Base-by-base conservation (phyloP, 495 filamentous ascomycete species). In the Penicillium manginii region DNA sequence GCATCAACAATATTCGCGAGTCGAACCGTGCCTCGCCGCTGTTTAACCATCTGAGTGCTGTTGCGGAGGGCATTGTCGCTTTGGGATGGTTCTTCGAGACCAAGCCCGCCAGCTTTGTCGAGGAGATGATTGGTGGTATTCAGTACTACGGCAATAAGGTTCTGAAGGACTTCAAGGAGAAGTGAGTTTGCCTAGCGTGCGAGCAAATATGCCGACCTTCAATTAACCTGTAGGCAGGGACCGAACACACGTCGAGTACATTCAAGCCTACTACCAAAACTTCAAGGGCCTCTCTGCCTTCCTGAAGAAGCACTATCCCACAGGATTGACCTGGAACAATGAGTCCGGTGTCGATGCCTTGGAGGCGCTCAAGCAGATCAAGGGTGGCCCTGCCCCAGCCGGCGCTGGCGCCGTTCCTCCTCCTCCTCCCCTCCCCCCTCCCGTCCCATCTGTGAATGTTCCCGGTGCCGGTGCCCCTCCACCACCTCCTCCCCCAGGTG, bases 61-160 rank as follows among this genome's bases (percentile, higher is more conserved):
- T 98, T n/a, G 84, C 90, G 2, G 93, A 97, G 64, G 91, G 92
- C 63, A 92, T 96, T 63, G 84, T 86, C 58, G 86, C 89, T 7
- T 77, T 98, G 40, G 87, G 87, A 18, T 98, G 94, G 94, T 86
- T 97, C 52, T 82, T 91, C 19, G 88, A 92, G 45, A 73, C 75
- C 26, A 92, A 91, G 68, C 94, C 94, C 1, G 86, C 82, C 59
- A 91, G 91, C 53, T 91, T 90, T 61, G 86, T 97, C 37, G 81
- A 81, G 29, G 93, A 96, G 48, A 86, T 86, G 48, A 75, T 94
- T 8, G 85, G 84, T 22, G 86, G 90, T 49, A 89, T 92, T 26
- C 84, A 97, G 71, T 96, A 91, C 76, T 97, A 87, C 59, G 96
- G 94, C 2, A 97, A 98, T 78, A 84, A 90, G 56, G 89, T 98